A percentile compares a stretch with the other conserved stretches of the same genome.
Conservation (phyloP, 2,329 filamentous ascomycete species). For the Fusarium sp. region DNA sequence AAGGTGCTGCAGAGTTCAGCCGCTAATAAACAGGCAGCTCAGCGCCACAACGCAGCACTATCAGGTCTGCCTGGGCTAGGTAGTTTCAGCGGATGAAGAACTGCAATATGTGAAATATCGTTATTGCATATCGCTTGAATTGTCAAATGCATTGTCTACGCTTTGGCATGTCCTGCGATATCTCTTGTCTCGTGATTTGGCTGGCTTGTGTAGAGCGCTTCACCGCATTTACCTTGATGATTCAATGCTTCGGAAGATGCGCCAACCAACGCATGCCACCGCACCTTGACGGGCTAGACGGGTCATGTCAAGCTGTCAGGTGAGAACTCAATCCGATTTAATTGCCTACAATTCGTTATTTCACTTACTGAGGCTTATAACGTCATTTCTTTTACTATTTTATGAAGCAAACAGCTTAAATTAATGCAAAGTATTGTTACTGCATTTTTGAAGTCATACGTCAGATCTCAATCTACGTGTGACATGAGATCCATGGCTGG, state of each 20-base stretch:
- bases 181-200: not conserved
- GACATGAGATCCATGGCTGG: not conserved
- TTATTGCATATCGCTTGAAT: not conserved
- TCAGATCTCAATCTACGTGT: not conserved
- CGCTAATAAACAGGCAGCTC: conserved; percentile 20
- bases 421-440: not conserved
- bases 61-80: not conserved
- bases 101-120: not conserved
- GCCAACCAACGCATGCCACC: not conserved
- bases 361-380: not conserved
- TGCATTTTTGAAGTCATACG: not conserved
- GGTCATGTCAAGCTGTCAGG: not conserved
- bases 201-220: not conserved
- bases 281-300: not conserved
- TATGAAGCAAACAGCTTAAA: not conserved
- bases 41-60: conserved; percentile 8
- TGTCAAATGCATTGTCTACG: too few species aligned
- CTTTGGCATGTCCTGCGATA: not conserved
- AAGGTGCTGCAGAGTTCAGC: not conserved
- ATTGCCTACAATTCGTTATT: not conserved
- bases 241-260: not conserved
- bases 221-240: conserved; percentile 3
- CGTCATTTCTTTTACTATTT: too few species aligned
- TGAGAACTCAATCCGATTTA: not conserved
- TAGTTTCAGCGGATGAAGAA: not conserved